Evolutionary conservation across 306 rosid genomes (phyloP), one percentile per base, ranked within the genome.

Genomic region (Vigna radiata): DNA sequence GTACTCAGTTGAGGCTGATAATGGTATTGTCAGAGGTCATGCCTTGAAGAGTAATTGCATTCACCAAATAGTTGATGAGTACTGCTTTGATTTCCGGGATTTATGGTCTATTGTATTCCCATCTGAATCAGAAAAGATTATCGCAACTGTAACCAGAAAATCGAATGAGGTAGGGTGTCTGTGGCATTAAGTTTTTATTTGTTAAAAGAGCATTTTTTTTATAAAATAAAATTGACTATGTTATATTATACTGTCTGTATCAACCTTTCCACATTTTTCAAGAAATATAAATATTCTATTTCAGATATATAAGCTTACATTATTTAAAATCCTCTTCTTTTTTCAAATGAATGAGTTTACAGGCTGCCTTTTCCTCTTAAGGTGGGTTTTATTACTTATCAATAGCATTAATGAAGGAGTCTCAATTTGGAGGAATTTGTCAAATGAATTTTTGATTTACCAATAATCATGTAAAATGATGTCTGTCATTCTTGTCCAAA

Each of bases 61-160:
- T 78, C 79, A 61, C 29, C 79, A 86, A 81, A 83, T 61, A 14
- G 76, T 15, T 68, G 96, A 91, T 83, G 88, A 86, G 41, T 92
- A 81, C 81, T 92, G 98, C 89, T 96, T 92, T 71, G 86, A 81
- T 79, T 92, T 89, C 76, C 86, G 86, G 88, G 91, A 92, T 67
- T 69, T 96, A 7, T 96, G 99, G 98, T 89, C 96, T 13, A 75
- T 96, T 79, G 88, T 91, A 66, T 90, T 96, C 77, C 99, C 99
- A 70, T 82, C 94, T 47, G 97, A 92, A 79, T 87, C 99, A n/a
- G 99, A 96, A 83, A 88, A 86, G 81, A 92, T 96, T 64, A 88
- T 92, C 82, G 88, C 91, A 73, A 87, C 96, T 44, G 89, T 74
- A 62, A 78, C 93, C 4, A 88, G 96, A 88, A 91, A 91, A 85